Base-by-base conservation (phyloP, 2,329 filamentous ascomycete species). In the Achaetomium macrosporum region DNA sequence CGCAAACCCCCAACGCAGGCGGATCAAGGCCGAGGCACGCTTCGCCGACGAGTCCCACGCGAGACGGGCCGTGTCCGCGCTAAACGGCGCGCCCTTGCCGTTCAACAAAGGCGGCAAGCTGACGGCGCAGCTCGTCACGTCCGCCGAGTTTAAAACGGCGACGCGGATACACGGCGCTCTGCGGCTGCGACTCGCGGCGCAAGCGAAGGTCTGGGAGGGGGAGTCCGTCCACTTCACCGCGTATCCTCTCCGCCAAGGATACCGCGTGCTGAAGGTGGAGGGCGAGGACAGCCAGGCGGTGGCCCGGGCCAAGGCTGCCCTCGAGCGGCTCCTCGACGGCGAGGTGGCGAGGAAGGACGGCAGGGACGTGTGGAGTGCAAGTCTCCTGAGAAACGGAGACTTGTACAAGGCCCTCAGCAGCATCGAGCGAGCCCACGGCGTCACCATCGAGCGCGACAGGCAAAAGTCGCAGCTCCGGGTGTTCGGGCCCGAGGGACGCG, bases 1-100 rank as follows among this genome's bases (percentile, higher is more conserved):
- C 54, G 1, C 50, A 48, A 42, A 54, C 3, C 48, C 56, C 0
- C 64, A 64, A 11, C 2, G 55, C 3, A 73, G 69, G 50, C 64
- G 71, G 2, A 53, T 69, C 16, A 73, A 73, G 55, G 73, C 68
- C 0, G 65, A 63, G 13, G 73, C 69, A 1, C 60, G 62, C 2
- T 78, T 76, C 42, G 17, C 61, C 4, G 59, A 70, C 1, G 70
- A 72, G 45, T 61, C 61, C 0, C 65, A 72, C 37, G 74, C 73
- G 0, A 58, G 58, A 40, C 57, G 66, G 10, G 73, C 69, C 0
- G 65, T 59, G 2, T 51, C 42, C n/a, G 51, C 54, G 1, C 62
- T 76, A 0, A 57, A 73, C 42, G 53, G 65, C 5, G 63, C 19
- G 7, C 47, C 44, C 3, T 39, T 76, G 6, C 55, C 64, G 0